Percentiles rank a stretch among this genome's conserved stretches.
phyloP scores from a whole-genome alignment of 441 rosid genomes.

The Viola pubescens region DNA sequence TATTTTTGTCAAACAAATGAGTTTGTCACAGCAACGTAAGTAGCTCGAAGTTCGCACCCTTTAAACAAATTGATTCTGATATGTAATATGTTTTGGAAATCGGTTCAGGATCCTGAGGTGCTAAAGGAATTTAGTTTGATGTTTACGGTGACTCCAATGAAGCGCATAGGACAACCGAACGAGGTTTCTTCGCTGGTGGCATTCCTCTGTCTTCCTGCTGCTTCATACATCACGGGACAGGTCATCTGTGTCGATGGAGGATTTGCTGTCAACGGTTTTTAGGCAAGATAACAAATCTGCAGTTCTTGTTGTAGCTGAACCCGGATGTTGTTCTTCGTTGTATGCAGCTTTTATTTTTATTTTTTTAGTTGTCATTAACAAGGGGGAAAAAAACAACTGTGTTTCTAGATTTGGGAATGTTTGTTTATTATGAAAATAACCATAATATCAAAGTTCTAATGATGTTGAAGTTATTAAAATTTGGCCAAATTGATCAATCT shows the following conservation, averaged over 20 bases:
- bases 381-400: too few relatives aligned
- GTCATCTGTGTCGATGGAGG: slow-evolving; percentile 70
- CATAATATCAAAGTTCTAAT: too few relatives aligned
- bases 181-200: slow-evolving; percentile 66
- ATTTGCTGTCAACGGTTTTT: slow-evolving; percentile 44
- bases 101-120: not conserved
- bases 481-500: too few relatives aligned
- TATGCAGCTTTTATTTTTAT: too few relatives aligned
- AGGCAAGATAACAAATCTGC: slow-evolving; percentile 5
- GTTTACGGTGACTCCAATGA: slow-evolving; percentile 45
- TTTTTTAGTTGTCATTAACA: too few relatives aligned
- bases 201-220: slow-evolving; percentile 69
- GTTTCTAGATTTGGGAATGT: too few relatives aligned
- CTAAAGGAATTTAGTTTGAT: slow-evolving; percentile 27
- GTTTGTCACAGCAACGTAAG: not conserved
- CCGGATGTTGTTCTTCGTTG: too few relatives aligned
- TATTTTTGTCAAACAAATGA: too few relatives aligned
- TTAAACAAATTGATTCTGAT: too few relatives aligned
- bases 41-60: too few relatives aligned
- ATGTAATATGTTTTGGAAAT: not conserved
- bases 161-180: slow-evolving; percentile 54
- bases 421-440: too few relatives aligned
- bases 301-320: slow-evolving; percentile 1
- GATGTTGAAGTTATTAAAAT: too few relatives aligned
- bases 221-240: slow-evolving; percentile 77